Base-by-base conservation (phyloP, 129 eudicot species). In the Silybum marianum region DNA sequence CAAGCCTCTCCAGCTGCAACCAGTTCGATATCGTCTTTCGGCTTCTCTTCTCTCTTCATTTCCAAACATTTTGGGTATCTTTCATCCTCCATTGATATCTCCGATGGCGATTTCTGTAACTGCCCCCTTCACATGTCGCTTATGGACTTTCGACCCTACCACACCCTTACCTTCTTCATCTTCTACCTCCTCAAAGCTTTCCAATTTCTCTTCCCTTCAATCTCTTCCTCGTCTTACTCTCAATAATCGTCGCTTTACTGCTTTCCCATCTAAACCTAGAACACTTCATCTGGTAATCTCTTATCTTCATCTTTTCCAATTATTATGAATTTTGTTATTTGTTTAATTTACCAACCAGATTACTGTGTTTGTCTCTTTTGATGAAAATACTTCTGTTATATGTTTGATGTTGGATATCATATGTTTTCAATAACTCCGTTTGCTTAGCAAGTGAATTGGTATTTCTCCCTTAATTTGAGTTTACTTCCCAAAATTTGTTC, bases 81-180 rank as follows among this genome's bases (percentile, higher is more conserved):
- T 26, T 72, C 83, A n/a, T 32, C 1, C 78, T 58, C 63, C 71
- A 19, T 12, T 21, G 26, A 22, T 16, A 54, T 46, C 76, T 76
- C 75, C 78, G 84, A 91, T 91, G 97, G 91, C 97, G 85, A 81
- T 89, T 77, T 85, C 93, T 7, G 25, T 24, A 12, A 19, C 91
- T 54, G 83, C 90, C 34, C 69, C 85, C 7, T 75, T 85, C 58
- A 42, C 85, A 40, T 40, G 84, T 22, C 82, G 77, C 39, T 67
- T 66, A 7, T 26, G 32, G 63, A 71, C n/a, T 22, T 69, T 60
- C 3, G 77, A 54, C 60, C 21, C 70, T 10, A 40, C 66, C 14
- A 38, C 79, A 16, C 69, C 70, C 19, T 39, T 73, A 48, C 46
- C 88, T 58, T 65, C 85, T 7, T 39, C 85, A 32, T 77, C 84